Conservation (phyloP, 1,284 basidiomycete genomes). For the Bothia castanella region DNA sequence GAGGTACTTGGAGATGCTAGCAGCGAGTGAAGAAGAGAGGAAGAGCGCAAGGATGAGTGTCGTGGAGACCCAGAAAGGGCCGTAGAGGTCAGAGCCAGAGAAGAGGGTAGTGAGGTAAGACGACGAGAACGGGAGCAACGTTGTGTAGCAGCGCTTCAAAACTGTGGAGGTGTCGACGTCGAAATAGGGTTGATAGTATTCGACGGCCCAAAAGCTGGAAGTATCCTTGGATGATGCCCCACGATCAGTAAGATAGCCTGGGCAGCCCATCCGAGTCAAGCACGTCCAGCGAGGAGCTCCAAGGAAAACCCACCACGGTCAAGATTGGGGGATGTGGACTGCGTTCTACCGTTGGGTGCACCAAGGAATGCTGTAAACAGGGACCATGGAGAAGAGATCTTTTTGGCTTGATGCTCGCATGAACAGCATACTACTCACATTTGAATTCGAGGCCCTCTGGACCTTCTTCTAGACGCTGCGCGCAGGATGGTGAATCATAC, state of each 20-base stretch:
- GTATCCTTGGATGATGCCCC: constrained; percentile 39
- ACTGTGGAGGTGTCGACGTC: constrained; percentile 77
- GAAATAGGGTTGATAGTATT: constrained; percentile 78
- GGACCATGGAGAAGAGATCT: neutral
- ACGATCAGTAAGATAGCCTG: constrained; percentile 54
- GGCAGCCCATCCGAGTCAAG: constrained; percentile 1
- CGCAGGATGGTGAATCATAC: neutral
- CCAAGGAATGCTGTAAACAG: constrained; percentile 49
- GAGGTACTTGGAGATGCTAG: constrained; percentile 79
- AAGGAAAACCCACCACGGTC: constrained; percentile 44
- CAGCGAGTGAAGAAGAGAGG: constrained; percentile 84
- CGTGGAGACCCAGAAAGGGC: constrained; percentile 94
- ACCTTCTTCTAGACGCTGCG: constrained; percentile 55
- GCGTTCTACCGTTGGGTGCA: constrained; percentile 21
- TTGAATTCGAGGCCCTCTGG: constrained; percentile 64
- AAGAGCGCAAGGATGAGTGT: constrained; percentile 89
- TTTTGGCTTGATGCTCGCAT: neutral
- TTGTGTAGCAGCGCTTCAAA: constrained; percentile 66
- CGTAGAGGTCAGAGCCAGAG: constrained; percentile 72
- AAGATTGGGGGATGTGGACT: constrained; percentile 35
- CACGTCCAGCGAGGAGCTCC: neutral
- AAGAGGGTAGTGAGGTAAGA: constrained; percentile 59
- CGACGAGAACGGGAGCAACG: constrained; percentile 59
- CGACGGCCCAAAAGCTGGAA: constrained; percentile 68
- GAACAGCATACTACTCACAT: constrained; percentile 36